These are phyloP conservation scores for Ceratocystiopsis sp. DNA, from an alignment of 2,329 filamentous ascomycete species.

Conservation along the genomic window DNA sequence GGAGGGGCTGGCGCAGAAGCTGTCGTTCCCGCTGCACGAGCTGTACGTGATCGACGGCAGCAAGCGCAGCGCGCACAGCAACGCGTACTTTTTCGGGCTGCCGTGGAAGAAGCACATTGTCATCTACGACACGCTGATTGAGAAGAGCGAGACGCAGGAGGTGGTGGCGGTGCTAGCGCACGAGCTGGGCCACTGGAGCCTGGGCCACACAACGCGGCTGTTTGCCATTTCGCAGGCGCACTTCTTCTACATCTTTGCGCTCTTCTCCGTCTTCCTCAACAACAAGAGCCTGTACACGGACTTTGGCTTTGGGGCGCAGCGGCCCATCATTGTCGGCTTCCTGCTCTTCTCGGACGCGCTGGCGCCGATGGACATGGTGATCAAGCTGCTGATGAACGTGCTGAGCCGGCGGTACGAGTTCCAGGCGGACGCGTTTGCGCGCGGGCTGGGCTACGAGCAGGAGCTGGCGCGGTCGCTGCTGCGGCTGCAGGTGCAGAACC, in stretches of 20 bases:
- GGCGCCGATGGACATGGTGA: conserved; percentile 79
- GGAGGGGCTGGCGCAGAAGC: conserved; percentile 62
- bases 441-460: conserved; percentile 63
- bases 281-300: conserved; percentile 79
- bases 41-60: conserved; percentile 89
- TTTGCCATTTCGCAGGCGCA: conserved; percentile 83
- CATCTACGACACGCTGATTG: conserved; percentile 93
- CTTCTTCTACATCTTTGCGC: conserved; percentile 88
- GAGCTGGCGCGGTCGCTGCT: conserved; percentile 79
- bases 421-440: conserved; percentile 83
- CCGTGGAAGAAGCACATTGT: conserved; percentile 99
- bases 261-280: conserved; percentile 96
- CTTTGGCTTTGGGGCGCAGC: conserved; percentile 71
- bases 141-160: conserved; percentile 83
- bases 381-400: conserved; percentile 93
- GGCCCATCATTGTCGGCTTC: conserved; percentile 93
- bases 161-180: conserved; percentile 90
- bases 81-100: conserved; percentile 86
- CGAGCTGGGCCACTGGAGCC: conserved; percentile 92
- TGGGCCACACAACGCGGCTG: conserved; percentile 84
- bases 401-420: conserved; percentile 91
- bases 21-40: conserved; percentile 84
- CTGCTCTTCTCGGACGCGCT: conserved; percentile 95
- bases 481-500: conserved; percentile 95
- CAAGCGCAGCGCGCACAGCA: conserved; percentile 76